Base-by-base conservation (phyloP, 345 rosid genomes). In the Mercurialis annua region DNA sequence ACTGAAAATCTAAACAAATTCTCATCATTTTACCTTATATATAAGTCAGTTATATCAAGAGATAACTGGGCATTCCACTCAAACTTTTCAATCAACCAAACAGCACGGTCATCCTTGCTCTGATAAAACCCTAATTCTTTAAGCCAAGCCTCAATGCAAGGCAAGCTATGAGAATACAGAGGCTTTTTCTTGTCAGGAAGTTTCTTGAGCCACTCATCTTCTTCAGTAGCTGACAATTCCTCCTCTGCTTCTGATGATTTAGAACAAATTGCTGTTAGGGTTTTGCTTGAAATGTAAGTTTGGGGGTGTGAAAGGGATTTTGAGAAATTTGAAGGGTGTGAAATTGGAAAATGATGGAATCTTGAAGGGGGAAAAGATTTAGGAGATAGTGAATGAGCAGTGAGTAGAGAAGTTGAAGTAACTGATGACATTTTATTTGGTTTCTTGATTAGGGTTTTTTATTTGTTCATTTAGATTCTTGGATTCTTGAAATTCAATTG, bases 41-140 rank as follows among this genome's bases (percentile, higher is more conserved):
- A 87, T 44, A 93, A 88, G 70, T 90, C 98, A 59, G 96, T 90
- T 34, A 89, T 78, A 54, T 90, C 98, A 49, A 93, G 97, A 17
- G 92, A 87, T 53, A 90, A 57, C 38, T 89, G 97, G 23, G 95
- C 99, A 18, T 87, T 87, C 96, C 97, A 94, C 68, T 91, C 92
- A 53, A 82, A 84, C 69, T 89, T 87, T 69, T 94, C 86, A 52
- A 89, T 67, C 33, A 82, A 63, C 97, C 96, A 93, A 66, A 87
- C 71, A 44, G 96, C 92, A 34, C 87, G 85, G 76, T 90, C 90
- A 15, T 86, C 96, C 70, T 75, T 81, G 76, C 86, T 84, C 76
- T 86, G 96, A 40, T 61, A 72, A 81, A 90, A 93, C 73, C 92
- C 98, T 70, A 90, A 61, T 15, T 64, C 82, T 70, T 72, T 85